A percentile compares a stretch with the other conserved stretches of the same genome.
Conservation (phyloP, 1,139 yeast species). For the Ogataea hybrid region DNA sequence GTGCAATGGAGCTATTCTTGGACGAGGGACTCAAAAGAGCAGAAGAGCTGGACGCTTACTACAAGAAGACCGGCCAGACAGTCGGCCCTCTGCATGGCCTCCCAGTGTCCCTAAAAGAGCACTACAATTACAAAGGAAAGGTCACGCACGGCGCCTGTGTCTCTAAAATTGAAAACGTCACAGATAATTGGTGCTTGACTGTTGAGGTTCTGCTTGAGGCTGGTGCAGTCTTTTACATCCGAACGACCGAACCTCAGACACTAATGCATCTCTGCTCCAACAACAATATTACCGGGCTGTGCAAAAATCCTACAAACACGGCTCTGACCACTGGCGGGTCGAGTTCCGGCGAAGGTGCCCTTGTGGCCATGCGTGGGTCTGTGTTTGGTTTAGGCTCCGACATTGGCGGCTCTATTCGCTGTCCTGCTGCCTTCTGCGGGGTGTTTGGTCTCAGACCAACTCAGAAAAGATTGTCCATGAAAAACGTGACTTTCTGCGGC, state of each 20-base stretch:
- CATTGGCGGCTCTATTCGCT: conserved; percentile 49
- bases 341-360: conserved; percentile 71
- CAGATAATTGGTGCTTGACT: conserved; percentile 45
- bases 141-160: conserved; percentile 59
- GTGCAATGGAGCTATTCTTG: conserved; percentile 53
- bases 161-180: conserved; percentile 43
- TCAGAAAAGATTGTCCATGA: conserved; percentile 37
- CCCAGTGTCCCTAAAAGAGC: conserved; percentile 60
- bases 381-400: conserved; percentile 66
- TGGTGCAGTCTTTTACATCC: conserved; percentile 53
- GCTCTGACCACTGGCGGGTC: conserved; percentile 60
- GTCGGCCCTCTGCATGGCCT: conserved; percentile 51
- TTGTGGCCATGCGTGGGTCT: conserved; percentile 54
- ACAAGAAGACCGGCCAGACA: conserved; percentile 36
- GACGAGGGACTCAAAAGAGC: conserved; percentile 38
- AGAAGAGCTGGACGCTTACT: conserved; percentile 34
- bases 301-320: conserved; percentile 49
- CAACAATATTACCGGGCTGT: conserved; percentile 44
- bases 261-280: conserved; percentile 48
- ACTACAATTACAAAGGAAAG: conserved; percentile 51
- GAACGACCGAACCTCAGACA: conserved; percentile 40
- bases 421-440: conserved; percentile 38
- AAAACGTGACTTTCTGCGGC: conserved; percentile 46
- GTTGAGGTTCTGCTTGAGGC: conserved; percentile 42
- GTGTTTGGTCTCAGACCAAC: conserved; percentile 36